A percentile compares a stretch with the other conserved stretches of the same genome.
Evolutionary conservation across 352 stramenopile genomes (phyloP).

Genomic region (Phytophthora vignae): DNA sequence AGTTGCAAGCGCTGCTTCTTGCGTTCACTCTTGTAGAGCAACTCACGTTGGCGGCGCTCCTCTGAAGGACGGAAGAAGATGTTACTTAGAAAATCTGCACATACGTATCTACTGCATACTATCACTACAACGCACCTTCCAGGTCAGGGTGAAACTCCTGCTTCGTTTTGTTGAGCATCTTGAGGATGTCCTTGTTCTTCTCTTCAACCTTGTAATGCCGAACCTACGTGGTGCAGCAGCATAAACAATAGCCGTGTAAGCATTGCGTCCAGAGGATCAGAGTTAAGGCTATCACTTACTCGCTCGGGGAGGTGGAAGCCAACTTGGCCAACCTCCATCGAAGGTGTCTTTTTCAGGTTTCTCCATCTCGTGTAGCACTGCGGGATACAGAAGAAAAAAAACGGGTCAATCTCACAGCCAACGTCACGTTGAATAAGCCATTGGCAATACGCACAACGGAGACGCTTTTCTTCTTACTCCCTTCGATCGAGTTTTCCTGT

Average conservation of each 20-base stretch:
- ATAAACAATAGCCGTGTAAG: no score
- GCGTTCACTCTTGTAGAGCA: slow-evolving; percentile 75
- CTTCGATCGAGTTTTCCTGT: slow-evolving; percentile 94
- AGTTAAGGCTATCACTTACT: slow-evolving; percentile 35
- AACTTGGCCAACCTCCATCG: slow-evolving; percentile 94
- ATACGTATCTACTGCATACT: no score
- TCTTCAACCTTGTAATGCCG: slow-evolving; percentile 78
- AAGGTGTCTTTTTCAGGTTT: slow-evolving; percentile 92
- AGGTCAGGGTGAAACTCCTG: slow-evolving; percentile 75
- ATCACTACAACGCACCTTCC: slow-evolving; percentile 78
- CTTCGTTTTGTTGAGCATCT: slow-evolving; percentile 90
- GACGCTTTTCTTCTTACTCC: slow-evolving; percentile 92
- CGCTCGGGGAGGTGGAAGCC: slow-evolving; percentile 79
- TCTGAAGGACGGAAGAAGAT: slow-evolving; percentile 36
- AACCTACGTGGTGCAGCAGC: slow-evolving; percentile 42
- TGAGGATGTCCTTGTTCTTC: slow-evolving; percentile 90
- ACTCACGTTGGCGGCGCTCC: slow-evolving; percentile 65
- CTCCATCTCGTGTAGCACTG: slow-evolving; percentile 94
- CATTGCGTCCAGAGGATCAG: no score
- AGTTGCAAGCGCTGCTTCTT: slow-evolving; percentile 75
- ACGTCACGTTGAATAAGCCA: background rate
- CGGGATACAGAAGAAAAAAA: background rate
- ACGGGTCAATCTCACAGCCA: background rate
- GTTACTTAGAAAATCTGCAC: no score
- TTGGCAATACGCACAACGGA: slow-evolving; percentile 58